phyloP scores from a whole-genome alignment of 495 filamentous ascomycete species.

The Aspergillus hancockii region DNA sequence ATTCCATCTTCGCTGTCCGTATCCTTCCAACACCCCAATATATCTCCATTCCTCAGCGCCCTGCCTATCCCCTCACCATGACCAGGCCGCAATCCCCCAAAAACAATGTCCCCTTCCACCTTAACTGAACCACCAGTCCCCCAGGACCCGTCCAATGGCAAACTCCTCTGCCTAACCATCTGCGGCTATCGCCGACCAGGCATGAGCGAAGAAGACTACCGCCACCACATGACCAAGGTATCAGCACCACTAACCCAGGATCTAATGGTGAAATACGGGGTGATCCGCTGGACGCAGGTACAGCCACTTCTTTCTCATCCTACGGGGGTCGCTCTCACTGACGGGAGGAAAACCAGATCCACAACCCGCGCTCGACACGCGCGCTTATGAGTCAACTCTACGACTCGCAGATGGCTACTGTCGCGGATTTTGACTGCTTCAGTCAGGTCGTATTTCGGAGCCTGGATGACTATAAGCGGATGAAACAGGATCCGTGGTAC shows the following conservation, averaged over 20 bases:
- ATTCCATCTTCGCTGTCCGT: conserved; percentile 11
- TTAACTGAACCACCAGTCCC: conserved; percentile 10
- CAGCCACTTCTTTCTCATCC: no score
- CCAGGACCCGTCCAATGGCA: background rate
- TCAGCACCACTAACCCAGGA: conserved; percentile 43
- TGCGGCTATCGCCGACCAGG: conserved; percentile 49
- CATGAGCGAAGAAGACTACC: conserved; percentile 52
- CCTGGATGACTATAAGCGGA: conserved; percentile 42
- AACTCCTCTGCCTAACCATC: conserved; percentile 45
- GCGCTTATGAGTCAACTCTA: conserved; percentile 39
- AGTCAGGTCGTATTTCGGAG: conserved; percentile 45
- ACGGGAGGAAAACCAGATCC: conserved; percentile 26
- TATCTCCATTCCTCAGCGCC: conserved; percentile 35
- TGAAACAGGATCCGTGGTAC: conserved; percentile 39
- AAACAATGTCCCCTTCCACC: conserved; percentile 18
- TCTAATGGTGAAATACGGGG: conserved; percentile 47
- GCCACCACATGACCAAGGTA: conserved; percentile 47
- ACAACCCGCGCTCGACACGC: conserved; percentile 38
- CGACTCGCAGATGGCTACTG: conserved; percentile 38
- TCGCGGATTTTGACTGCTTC: conserved; percentile 51
- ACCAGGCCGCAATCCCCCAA: conserved; percentile 16
- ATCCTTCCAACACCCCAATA: conserved; percentile 24
- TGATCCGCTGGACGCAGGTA: conserved; percentile 41
- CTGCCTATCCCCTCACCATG: conserved; percentile 23
- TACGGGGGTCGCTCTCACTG: no score